A percentile compares a stretch with the other conserved stretches of the same genome.
Evolutionary conservation across 495 filamentous ascomycete species (phyloP).

Genomic region (Podospora anserina): DNA sequence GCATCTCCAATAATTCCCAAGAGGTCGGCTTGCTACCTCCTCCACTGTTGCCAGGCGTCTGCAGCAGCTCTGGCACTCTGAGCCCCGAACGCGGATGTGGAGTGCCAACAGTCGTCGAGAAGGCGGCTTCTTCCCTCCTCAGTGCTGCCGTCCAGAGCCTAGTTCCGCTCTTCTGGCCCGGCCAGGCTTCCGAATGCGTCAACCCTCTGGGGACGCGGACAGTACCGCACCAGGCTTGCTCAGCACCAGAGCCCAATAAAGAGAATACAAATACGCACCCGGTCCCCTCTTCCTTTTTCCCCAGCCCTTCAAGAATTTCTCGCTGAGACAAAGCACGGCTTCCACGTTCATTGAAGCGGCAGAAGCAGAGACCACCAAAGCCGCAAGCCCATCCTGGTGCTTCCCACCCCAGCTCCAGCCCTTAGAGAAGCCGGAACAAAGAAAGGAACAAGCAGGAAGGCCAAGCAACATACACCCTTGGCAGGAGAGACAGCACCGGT

Average conservation of each 20-base stretch:
- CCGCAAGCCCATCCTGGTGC: not conserved
- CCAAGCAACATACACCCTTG: slow-evolving; percentile 6
- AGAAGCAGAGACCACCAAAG: slow-evolving; percentile 21
- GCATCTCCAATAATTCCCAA: not conserved
- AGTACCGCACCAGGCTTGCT: slow-evolving; percentile 12
- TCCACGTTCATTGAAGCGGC: slow-evolving; percentile 26
- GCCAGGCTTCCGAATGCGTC: slow-evolving; percentile 32
- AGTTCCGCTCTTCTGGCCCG: slow-evolving; percentile 16
- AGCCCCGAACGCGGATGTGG: slow-evolving; percentile 23
- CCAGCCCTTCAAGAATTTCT: slow-evolving; percentile 21
- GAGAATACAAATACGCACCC: slow-evolving; percentile 35
- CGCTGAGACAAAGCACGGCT: slow-evolving; percentile 31
- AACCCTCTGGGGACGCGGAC: slow-evolving; percentile 15
- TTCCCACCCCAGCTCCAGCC: not conserved
- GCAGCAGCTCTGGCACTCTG: slow-evolving; percentile 6
- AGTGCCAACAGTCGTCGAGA: slow-evolving; percentile 20
- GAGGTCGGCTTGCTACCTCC: slow-evolving; percentile 18
- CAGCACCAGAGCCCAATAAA: slow-evolving; percentile 22
- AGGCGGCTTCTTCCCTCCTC: slow-evolving; percentile 8
- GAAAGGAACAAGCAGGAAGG: slow-evolving; percentile 9
- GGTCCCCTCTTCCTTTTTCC: slow-evolving; percentile 24
- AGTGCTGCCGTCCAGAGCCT: slow-evolving; percentile 19
- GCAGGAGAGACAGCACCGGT: slow-evolving; percentile 15
- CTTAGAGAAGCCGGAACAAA: slow-evolving; percentile 13
- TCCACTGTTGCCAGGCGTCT: not conserved